Evolutionary conservation across 139 green algal genomes (phyloP).

Genomic region (Limnomonas spitsbergensis): DNA sequence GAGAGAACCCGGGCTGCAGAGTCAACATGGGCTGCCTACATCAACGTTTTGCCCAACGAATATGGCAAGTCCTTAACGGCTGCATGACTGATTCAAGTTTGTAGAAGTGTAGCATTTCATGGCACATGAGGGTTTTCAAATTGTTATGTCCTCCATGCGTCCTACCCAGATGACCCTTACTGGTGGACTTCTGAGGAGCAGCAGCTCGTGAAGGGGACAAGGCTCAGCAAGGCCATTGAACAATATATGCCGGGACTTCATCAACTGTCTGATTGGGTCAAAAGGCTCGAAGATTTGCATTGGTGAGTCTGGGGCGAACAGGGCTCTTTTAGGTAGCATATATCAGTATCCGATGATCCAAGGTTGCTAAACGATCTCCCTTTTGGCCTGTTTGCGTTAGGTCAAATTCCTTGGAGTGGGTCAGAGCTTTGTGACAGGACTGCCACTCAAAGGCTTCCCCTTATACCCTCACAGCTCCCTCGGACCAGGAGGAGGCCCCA

Average conservation of each 20-base stretch:
- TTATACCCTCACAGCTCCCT: too few relatives aligned
- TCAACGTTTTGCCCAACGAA: slow-evolving; percentile 34
- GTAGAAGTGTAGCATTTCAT: not conserved
- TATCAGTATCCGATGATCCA: too few relatives aligned
- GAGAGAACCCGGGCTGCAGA: slow-evolving; percentile 23
- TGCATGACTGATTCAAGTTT: not conserved
- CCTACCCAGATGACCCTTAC: slow-evolving; percentile 43
- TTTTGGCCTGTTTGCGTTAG: too few relatives aligned
- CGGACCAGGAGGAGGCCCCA: too few relatives aligned
- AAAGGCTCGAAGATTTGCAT: slow-evolving; percentile 23
- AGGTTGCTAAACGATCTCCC: too few relatives aligned
- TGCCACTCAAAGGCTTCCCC: too few relatives aligned
- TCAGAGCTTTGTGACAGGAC: too few relatives aligned
- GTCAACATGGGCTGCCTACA: slow-evolving; percentile 44
- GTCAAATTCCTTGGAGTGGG: too few relatives aligned
- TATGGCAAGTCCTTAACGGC: slow-evolving; percentile 35
- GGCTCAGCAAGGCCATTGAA: slow-evolving; percentile 33
- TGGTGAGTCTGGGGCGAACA: slow-evolving; percentile 11
- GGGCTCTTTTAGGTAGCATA: too few relatives aligned
- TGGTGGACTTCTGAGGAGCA: slow-evolving; percentile 39
- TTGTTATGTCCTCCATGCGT: too few relatives aligned
- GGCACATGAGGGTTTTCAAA: too few relatives aligned
- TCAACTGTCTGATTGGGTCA: slow-evolving; percentile 17
- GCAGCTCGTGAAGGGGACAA: slow-evolving; percentile 40
- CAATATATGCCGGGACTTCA: slow-evolving; percentile 20